phyloP scores from a whole-genome alignment of 306 rosid species.

The Betula pendula region DNA sequence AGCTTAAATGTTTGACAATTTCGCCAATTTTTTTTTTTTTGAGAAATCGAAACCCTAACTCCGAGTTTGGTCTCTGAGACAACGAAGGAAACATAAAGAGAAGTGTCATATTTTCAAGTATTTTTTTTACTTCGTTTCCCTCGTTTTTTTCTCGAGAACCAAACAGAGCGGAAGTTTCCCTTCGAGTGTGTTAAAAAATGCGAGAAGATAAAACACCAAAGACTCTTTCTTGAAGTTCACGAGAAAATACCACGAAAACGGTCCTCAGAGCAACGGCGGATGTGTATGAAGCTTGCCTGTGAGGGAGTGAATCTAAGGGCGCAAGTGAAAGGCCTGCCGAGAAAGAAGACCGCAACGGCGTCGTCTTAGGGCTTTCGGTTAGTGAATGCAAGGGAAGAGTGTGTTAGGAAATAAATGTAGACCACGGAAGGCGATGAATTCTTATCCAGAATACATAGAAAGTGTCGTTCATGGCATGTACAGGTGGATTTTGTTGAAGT shows the following conservation, averaged over 20 bases:
- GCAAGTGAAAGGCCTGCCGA: not conserved
- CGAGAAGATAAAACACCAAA: not conserved
- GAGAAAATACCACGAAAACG: not conserved
- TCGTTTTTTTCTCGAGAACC: not conserved
- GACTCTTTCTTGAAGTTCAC: not conserved
- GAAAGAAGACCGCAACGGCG: not conserved
- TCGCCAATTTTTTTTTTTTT: not conserved
- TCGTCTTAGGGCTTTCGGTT: not conserved
- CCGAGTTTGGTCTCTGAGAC: not conserved
- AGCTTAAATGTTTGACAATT: not conserved
- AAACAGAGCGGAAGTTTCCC: not conserved
- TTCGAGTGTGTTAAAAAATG: not conserved
- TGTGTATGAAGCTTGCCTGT: not conserved
- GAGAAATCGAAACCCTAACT: not conserved
- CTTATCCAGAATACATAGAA: not conserved
- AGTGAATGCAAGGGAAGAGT: not conserved
- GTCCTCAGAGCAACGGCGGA: not conserved
- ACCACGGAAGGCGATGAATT: not conserved
- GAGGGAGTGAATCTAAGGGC: not conserved
- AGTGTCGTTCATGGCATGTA: conserved; percentile 4
- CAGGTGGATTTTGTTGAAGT: not conserved
- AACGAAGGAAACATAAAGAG: not conserved
- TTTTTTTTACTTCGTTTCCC: not conserved
- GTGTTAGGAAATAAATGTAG: not conserved
- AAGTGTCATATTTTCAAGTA: not conserved